phyloP scores from a whole-genome alignment of 139 green algal genomes.

The Zygnema circumcarinatum region DNA sequence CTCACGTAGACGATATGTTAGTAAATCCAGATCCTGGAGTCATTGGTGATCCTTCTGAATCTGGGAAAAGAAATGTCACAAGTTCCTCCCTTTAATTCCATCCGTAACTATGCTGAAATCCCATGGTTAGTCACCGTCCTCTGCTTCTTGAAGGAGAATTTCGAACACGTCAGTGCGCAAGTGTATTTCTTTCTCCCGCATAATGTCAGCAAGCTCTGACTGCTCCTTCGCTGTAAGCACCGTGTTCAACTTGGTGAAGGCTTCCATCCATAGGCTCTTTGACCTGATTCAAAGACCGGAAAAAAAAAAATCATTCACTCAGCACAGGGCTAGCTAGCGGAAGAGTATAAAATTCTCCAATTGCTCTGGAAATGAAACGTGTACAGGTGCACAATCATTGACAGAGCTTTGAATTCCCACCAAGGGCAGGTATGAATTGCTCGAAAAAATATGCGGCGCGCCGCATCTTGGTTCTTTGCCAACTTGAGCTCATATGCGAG shows the following conservation, averaged over 20 bases:
- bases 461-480: slow-evolving; percentile 41
- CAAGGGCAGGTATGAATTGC: slow-evolving; percentile 77
- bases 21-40: too few species aligned
- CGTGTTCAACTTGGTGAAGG: slow-evolving; percentile 64
- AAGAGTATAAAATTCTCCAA: too few species aligned
- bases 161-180: slow-evolving; percentile 79
- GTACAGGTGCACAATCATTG: too few species aligned
- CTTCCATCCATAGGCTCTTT: slow-evolving; percentile 81
- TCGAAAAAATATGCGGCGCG: slow-evolving; percentile 75
- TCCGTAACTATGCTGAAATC: too few species aligned
- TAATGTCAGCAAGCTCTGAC: slow-evolving; percentile 70
- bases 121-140: background rate
- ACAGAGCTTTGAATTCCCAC: too few species aligned
- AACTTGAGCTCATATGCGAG: slow-evolving; percentile 53
- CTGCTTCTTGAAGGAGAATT: slow-evolving; percentile 67
- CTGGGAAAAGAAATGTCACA: too few species aligned
- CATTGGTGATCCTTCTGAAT: too few species aligned
- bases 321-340: background rate
- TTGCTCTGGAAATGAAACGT: too few species aligned
- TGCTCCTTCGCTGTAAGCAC: slow-evolving; percentile 67
- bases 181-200: slow-evolving; percentile 75
- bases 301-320: slow-evolving; percentile 5
- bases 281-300: slow-evolving; percentile 25
- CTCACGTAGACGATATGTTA: too few species aligned
- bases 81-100: too few species aligned